phyloP scores from a whole-genome alignment of 163 green algal genomes.

The Volvox carteri region DNA sequence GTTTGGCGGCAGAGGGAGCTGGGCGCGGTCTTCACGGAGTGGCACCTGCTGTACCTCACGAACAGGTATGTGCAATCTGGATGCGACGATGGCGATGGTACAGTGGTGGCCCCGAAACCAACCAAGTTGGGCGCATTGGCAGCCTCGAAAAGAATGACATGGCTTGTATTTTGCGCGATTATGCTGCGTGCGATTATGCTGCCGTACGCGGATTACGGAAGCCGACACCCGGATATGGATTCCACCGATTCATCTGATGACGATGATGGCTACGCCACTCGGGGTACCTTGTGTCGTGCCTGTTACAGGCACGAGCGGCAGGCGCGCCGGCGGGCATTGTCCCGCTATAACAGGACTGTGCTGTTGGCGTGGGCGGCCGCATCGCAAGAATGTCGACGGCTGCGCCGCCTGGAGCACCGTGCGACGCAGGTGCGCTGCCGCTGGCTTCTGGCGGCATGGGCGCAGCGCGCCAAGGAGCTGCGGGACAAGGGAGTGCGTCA shows the following conservation, averaged over 20 bases:
- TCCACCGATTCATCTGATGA: no score
- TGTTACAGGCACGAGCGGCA: neutral
- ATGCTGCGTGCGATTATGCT: no score
- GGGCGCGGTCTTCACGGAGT: slow-evolving; percentile 26
- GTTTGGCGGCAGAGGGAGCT: slow-evolving; percentile 50
- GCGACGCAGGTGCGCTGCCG: slow-evolving; percentile 9
- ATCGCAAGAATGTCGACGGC: neutral
- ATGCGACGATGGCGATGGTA: no score
- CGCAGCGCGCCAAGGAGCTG: neutral
- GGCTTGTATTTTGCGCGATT: no score
- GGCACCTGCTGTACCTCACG: slow-evolving; percentile 27
- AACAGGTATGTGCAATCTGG: neutral
- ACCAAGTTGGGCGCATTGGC: no score
- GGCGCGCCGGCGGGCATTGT: neutral
- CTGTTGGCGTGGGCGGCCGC: slow-evolving; percentile 36
- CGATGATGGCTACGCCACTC: no score
- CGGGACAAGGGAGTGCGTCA: neutral
- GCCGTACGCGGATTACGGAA: no score
- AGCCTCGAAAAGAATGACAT: no score
- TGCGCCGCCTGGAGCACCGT: neutral
- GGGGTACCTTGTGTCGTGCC: no score
- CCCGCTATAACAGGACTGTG: slow-evolving; percentile 1
- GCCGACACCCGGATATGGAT: no score
- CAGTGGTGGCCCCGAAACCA: no score
- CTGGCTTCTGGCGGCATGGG: slow-evolving; percentile 41